A percentile compares a stretch with the other conserved stretches of the same genome.
Evolutionary conservation across 495 filamentous ascomycete genomes (phyloP).

Genomic region (Aspergillus steynii): DNA sequence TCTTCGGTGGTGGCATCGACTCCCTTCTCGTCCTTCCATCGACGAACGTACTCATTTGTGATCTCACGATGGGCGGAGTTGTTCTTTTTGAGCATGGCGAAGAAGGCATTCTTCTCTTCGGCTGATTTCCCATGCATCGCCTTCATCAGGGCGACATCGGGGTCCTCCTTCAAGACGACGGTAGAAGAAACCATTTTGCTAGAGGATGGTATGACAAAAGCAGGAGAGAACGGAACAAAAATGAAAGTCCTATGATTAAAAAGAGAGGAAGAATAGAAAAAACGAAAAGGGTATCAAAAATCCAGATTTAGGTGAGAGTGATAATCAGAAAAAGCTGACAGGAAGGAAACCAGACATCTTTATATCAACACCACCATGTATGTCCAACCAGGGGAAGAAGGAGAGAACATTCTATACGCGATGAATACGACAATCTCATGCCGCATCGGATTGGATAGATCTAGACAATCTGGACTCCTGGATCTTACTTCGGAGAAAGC

Average conservation of each 20-base stretch:
- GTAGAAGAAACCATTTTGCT: neutral
- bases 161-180: slow-evolving; percentile 6
- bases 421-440: neutral
- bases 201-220: neutral
- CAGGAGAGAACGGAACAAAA: too few species aligned
- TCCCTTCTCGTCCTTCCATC: slow-evolving; percentile 6
- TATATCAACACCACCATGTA: neutral
- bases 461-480: neutral
- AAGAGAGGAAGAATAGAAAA: too few species aligned
- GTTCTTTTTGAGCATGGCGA: slow-evolving; percentile 9
- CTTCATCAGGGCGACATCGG: slow-evolving; percentile 4
- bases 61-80: slow-evolving; percentile 8
- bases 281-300: neutral
- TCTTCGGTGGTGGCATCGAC: slow-evolving; percentile 6
- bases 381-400: neutral
- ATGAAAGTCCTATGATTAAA: neutral
- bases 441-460: neutral
- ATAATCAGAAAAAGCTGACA: neutral
- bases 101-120: slow-evolving; percentile 9
- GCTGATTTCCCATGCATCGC: slow-evolving; percentile 9
- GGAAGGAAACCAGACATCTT: neutral
- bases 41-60: slow-evolving; percentile 8
- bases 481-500: neutral
- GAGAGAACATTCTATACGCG: neutral
- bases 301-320: neutral